Percentiles rank a stretch among this genome's conserved stretches.
These are phyloP conservation scores for Artemisia argyi DNA, from an alignment of 129 eudicot species.

Conservation along the genomic window DNA sequence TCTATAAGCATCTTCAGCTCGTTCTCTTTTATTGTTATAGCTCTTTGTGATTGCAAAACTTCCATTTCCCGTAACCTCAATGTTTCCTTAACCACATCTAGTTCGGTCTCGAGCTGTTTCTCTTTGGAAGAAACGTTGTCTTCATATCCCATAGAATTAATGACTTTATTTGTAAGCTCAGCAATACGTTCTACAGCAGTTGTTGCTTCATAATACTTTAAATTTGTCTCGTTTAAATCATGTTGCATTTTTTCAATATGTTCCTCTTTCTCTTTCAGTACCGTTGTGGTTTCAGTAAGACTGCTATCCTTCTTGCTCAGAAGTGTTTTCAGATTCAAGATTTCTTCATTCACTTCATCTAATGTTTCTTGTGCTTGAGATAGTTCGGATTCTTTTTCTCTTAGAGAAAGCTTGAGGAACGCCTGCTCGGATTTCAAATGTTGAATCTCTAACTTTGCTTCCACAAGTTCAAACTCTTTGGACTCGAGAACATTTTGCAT, in stretches of 20 bases:
- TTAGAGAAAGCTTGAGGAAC: slow-evolving; percentile 49
- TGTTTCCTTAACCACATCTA: slow-evolving; percentile 52
- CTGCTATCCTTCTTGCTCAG: slow-evolving; percentile 49
- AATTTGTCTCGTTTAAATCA: slow-evolving; percentile 46
- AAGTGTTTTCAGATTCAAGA: slow-evolving; percentile 50
- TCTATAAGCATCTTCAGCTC: slow-evolving; percentile 48
- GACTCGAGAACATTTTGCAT: slow-evolving; percentile 43
- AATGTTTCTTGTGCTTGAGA: slow-evolving; percentile 46
- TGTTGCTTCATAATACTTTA: slow-evolving; percentile 69
- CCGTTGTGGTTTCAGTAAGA: slow-evolving; percentile 47
- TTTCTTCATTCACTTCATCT: slow-evolving; percentile 56
- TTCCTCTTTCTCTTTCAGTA: slow-evolving; percentile 61
- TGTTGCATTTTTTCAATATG: slow-evolving; percentile 44
- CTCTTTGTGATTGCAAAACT: slow-evolving; percentile 60
- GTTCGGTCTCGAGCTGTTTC: slow-evolving; percentile 67
- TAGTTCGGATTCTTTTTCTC: slow-evolving; percentile 67
- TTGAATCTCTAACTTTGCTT: slow-evolving; percentile 78
- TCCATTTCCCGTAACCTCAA: slow-evolving; percentile 72
- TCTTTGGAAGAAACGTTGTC: slow-evolving; percentile 27
- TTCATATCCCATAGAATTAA: slow-evolving; percentile 36
- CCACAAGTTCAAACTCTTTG: slow-evolving; percentile 74
- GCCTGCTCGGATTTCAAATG: slow-evolving; percentile 53
- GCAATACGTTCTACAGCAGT: slow-evolving; percentile 53
- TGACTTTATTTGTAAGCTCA: slow-evolving; percentile 57
- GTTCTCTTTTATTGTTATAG: slow-evolving; percentile 58